Base-by-base conservation (phyloP, 345 rosid species). In the Raphanus sativus region DNA sequence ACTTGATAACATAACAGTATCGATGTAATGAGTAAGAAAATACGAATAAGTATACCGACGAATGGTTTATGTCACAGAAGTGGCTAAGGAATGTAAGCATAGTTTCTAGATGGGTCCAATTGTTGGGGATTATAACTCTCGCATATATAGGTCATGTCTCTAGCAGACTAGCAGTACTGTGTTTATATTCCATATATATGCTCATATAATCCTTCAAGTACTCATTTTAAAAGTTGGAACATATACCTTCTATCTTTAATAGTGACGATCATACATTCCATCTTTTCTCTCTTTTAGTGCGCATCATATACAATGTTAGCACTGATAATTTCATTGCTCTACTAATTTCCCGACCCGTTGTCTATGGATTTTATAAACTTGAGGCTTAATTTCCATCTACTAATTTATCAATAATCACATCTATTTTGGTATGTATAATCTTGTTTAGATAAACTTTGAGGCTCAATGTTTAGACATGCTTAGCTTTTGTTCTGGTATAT, bases 201-300 rank as follows among this genome's bases (percentile, higher is more conserved):
- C 81, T 68, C 83, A 71, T 75, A 67, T 76, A 77, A 71, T 73
- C 73, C 62, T 75, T 74, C 55, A 71, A 59, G 82, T 79, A 71
- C 79, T 71, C 74, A 70, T 74, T 64, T 40, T 21, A 55, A 77
- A 77, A 72, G 77, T n/a, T 66, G 48, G 77, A 72, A 78, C 73
- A 3, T 48, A 78, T 60, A 66, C 69, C 77, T 66, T 78, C 77
- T 78, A 78, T 72, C 69, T 52, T 52, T 52, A 16, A 15, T 16
- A 52, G 25, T 52, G 58, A 52, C 58, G 58, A 52, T 52, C 58
- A 16, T 6, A 16, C 24, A 15, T 16, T 6, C 16, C 58, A 15
- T 6, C 58, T 52, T 78, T 67, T 55, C 68, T 55, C 56, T 74
- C 58, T 52, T 4, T 15, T 52, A 16, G 24, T 52, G 58, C 24